Conservation (phyloP, 768 basidiomycete species). For the Botryobasidium botryosum region DNA sequence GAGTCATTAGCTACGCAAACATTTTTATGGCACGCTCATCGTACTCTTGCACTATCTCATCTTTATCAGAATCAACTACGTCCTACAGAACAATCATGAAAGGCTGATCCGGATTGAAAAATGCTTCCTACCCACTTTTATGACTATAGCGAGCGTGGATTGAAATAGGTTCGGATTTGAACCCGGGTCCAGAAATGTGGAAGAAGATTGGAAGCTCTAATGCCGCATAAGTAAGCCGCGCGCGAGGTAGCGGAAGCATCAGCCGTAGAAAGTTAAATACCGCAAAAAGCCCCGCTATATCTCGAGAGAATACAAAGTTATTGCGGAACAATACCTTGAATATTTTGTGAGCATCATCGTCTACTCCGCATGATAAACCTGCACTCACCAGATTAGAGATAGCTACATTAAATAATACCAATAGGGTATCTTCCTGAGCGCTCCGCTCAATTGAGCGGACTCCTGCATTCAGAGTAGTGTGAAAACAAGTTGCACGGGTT, state of each 20-base stretch:
- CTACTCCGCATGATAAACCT: too few relatives aligned
- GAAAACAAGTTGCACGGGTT: not conserved
- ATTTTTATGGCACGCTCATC: conserved; percentile 13
- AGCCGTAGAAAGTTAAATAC: too few relatives aligned
- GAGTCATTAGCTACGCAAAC: not conserved
- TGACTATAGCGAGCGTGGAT: conserved; percentile 42
- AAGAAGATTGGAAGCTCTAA: conserved; percentile 13
- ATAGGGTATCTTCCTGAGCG: conserved; percentile 42
- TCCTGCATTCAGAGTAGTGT: conserved; percentile 19
- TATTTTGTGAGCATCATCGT: too few relatives aligned
- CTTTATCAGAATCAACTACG: conserved; percentile 43
- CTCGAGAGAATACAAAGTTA: conserved; percentile 43
- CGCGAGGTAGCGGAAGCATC: conserved; percentile 24
- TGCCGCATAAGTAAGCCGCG: not conserved
- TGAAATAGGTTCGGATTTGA: conserved; percentile 42
- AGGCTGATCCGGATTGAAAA: too few relatives aligned
- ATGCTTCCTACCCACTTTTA: too few relatives aligned
- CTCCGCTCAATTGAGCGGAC: conserved; percentile 49
- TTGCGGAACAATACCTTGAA: conserved; percentile 44
- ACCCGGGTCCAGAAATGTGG: conserved; percentile 35
- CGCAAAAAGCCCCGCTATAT: conserved; percentile 40
- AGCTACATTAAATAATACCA: conserved; percentile 48
- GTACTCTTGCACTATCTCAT: conserved; percentile 41
- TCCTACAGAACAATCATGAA: too few relatives aligned
- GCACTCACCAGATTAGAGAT: too few relatives aligned